phyloP scores from a whole-genome alignment of 805 yeast genomes.

The Hanseniaspora hatyaiensis region DNA sequence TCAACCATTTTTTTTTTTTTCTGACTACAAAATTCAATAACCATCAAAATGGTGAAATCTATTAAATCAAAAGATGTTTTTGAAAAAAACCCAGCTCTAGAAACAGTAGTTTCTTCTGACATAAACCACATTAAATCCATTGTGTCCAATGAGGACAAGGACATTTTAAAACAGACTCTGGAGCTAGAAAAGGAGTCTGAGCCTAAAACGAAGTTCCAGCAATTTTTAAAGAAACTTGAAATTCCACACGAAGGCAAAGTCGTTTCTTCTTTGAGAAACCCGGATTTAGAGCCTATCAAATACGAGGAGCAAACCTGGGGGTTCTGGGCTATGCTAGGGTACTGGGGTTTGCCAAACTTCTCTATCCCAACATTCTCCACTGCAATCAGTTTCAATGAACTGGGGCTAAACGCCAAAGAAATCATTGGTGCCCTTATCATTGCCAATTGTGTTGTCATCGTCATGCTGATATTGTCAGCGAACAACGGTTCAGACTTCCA shows the following conservation, averaged over 20 bases:
- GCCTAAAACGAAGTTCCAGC: constrained; percentile 14
- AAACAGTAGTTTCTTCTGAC: constrained; percentile 14
- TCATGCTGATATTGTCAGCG: constrained; percentile 24
- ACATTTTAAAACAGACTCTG: constrained; percentile 17
- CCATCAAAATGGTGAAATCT: background rate
- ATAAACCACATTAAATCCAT: constrained; percentile 16
- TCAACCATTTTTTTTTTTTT: too few relatives aligned
- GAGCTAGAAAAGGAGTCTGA: constrained; percentile 15
- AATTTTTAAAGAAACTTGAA: constrained; percentile 20
- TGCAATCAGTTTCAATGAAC: constrained; percentile 26
- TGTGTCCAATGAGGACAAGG: constrained; percentile 17
- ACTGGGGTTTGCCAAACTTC: constrained; percentile 32
- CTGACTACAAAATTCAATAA: too few relatives aligned
- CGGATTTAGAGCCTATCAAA: constrained; percentile 33
- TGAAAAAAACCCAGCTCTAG: constrained; percentile 11
- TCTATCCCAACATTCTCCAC: constrained; percentile 32
- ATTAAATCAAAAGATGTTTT: background rate
- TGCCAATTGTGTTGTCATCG: constrained; percentile 20
- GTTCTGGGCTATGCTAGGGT: constrained; percentile 28
- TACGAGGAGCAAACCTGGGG: constrained; percentile 31
- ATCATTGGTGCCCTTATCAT: constrained; percentile 27
- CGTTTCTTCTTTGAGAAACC: constrained; percentile 29
- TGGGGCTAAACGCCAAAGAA: constrained; percentile 25
- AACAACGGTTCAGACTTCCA: constrained; percentile 28
- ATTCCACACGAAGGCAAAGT: constrained; percentile 25